Evolutionary conservation across 345 rosid species (phyloP).

Genomic region (Viola odorata): DNA sequence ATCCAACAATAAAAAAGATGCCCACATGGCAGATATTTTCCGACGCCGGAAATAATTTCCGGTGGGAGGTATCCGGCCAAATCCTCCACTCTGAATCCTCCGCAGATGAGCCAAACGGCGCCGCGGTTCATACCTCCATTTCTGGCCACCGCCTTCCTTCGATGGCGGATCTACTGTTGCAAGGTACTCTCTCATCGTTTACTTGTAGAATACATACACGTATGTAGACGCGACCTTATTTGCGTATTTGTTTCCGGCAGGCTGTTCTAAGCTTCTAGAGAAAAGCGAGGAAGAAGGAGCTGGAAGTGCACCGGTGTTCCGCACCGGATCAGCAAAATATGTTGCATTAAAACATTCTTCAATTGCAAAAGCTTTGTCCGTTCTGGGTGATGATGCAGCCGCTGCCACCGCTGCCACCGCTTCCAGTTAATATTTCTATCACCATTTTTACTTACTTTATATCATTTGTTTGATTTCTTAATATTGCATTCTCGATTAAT

Average conservation of each 20-base stretch:
- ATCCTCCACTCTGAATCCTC: constrained; percentile 13
- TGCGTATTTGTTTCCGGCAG: constrained; percentile 15
- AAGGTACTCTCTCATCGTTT: constrained; percentile 32
- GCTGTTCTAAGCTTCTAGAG: constrained; percentile 43
- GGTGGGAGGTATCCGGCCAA: constrained; percentile 55
- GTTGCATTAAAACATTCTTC: constrained; percentile 60
- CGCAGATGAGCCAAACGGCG: constrained; percentile 11
- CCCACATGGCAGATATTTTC: constrained; percentile 64
- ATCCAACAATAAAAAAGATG: constrained; percentile 32
- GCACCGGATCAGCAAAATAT: constrained; percentile 57
- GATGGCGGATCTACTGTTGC: constrained; percentile 57
- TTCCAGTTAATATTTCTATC: background rate
- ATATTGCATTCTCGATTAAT: too few species aligned
- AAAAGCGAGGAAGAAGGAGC: constrained; percentile 12
- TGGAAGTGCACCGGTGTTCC: constrained; percentile 44
- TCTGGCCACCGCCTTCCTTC: constrained; percentile 44
- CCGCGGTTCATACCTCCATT: constrained; percentile 15
- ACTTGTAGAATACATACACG: background rate
- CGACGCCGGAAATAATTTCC: constrained; percentile 41
- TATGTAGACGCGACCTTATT: background rate
- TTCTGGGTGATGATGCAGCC: constrained; percentile 35
- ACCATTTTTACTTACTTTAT: background rate
- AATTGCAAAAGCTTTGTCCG: constrained; percentile 48
- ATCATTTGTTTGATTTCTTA: too few species aligned
- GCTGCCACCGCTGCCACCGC: constrained; percentile 29